Evolutionary conservation across 176 grass and related monocot species (phyloP).

Genomic region (Hordeum marinum): DNA sequence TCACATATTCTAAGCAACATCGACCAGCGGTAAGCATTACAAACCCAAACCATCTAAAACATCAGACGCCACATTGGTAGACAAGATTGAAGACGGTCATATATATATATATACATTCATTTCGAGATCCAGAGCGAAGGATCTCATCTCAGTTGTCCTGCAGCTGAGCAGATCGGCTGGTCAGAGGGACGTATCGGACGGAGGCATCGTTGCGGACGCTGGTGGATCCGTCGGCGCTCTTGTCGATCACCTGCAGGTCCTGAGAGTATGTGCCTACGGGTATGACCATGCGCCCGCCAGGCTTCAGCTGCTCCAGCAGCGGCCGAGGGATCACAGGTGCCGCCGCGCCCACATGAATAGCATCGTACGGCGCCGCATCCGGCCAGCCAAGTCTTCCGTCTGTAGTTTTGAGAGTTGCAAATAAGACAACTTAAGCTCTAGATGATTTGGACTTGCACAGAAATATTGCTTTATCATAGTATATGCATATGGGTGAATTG

Average conservation of each 20-base stretch:
- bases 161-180: slow-evolving; percentile 51
- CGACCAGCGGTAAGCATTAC: background rate
- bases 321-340: slow-evolving; percentile 59
- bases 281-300: slow-evolving; percentile 77
- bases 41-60: slow-evolving; percentile 1
- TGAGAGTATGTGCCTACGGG: slow-evolving; percentile 60
- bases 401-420: slow-evolving; percentile 3
- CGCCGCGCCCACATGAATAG: slow-evolving; percentile 73
- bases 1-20: background rate
- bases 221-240: slow-evolving; percentile 53
- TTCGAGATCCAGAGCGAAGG: background rate
- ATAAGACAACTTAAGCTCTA: background rate
- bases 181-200: slow-evolving; percentile 72
- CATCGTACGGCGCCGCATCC: slow-evolving; percentile 47
- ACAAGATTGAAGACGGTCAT: background rate
- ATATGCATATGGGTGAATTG: background rate
- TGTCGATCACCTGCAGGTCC: slow-evolving; percentile 74
- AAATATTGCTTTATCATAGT: background rate
- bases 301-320: slow-evolving; percentile 69
- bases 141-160: slow-evolving; percentile 41
- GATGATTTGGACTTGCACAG: background rate
- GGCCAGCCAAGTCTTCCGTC: slow-evolving; percentile 75
- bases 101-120: slow-evolving; percentile 16
- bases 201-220: slow-evolving; percentile 29
- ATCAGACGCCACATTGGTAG: background rate